These are phyloP conservation scores for Eleusine coracana DNA, from an alignment of 176 grass and related monocot genomes.

Conservation along the genomic window DNA sequence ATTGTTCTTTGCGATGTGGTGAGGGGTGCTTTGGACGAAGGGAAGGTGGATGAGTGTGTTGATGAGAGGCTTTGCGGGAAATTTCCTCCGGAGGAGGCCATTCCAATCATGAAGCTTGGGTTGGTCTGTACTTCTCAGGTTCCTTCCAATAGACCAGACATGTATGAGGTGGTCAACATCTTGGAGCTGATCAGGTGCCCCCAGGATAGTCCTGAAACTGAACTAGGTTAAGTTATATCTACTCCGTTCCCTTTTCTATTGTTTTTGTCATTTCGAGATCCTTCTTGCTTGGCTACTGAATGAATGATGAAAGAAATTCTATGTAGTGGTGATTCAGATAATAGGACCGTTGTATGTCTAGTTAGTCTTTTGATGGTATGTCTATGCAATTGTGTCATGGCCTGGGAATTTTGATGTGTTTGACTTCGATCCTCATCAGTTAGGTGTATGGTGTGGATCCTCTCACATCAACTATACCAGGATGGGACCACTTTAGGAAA, in stretches of 20 bases:
- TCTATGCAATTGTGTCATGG: conserved; percentile 7
- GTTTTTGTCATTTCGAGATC: conserved; percentile 29
- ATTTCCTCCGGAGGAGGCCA: conserved; percentile 85
- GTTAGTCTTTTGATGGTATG: conserved; percentile 39
- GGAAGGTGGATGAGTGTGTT: conserved; percentile 82
- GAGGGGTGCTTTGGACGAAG: conserved; percentile 85
- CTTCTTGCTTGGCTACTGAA: conserved; percentile 32
- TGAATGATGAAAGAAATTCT: conserved; percentile 20
- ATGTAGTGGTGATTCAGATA: conserved; percentile 29
- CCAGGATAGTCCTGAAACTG: conserved; percentile 80
- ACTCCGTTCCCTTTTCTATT: background rate
- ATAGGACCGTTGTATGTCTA: conserved; percentile 22
- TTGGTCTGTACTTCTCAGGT: conserved; percentile 95
- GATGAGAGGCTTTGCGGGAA: conserved; percentile 84
- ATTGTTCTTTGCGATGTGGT: conserved; percentile 89
- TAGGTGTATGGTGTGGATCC: conserved; percentile 56
- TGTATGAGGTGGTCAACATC: conserved; percentile 98
- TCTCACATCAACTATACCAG: conserved; percentile 46
- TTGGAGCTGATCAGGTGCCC: conserved; percentile 97
- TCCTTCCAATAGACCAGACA: conserved; percentile 93
- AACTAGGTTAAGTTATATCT: conserved; percentile 59
- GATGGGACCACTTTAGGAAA: background rate
- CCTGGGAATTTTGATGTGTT: conserved; percentile 60
- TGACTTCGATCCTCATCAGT: conserved; percentile 59
- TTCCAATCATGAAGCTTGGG: conserved; percentile 89